A percentile compares a stretch with the other conserved stretches of the same genome.
phyloP scores from a whole-genome alignment of 257 asterid species.

The Penstemon barbatus region DNA sequence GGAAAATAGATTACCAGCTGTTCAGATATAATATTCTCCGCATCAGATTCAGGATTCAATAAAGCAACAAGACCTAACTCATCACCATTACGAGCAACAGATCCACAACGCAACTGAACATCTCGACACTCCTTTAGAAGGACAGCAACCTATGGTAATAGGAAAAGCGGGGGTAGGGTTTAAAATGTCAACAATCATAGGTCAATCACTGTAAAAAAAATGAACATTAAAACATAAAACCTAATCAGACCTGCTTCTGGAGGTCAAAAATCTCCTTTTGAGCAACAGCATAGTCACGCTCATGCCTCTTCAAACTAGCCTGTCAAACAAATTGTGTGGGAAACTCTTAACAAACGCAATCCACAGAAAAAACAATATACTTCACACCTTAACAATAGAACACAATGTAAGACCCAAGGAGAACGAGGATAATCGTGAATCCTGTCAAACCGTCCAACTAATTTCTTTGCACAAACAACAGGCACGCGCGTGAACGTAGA shows the following conservation, averaged over 20 bases:
- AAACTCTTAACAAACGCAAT: conserved; percentile 20
- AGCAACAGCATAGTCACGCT: conserved; percentile 69
- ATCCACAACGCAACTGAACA: conserved; percentile 91
- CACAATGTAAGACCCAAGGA: background rate
- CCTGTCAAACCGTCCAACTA: too few relatives aligned
- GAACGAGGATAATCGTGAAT: too few relatives aligned
- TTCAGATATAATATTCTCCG: conserved; percentile 49
- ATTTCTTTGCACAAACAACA: too few relatives aligned
- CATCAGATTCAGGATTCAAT: conserved; percentile 36
- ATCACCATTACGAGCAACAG: conserved; percentile 37
- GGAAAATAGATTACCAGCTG: conserved; percentile 47
- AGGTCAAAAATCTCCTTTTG: conserved; percentile 77
- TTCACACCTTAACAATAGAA: conserved; percentile 4
- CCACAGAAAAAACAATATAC: conserved; percentile 9
- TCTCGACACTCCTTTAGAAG: conserved; percentile 92
- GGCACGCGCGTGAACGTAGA: too few relatives aligned
- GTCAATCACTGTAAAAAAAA: background rate
- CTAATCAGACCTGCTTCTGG: conserved; percentile 66
- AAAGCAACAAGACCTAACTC: conserved; percentile 30
- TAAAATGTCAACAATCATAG: background rate
- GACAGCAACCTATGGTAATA: conserved; percentile 61
- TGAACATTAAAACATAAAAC: conserved; percentile 1
- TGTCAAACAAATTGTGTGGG: conserved; percentile 30
- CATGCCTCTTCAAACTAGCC: conserved; percentile 79
- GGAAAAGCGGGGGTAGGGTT: background rate